A percentile compares a stretch with the other conserved stretches of the same genome.
Evolutionary conservation across 352 stramenopile genomes (phyloP).

Genomic region (Pythium apleroticum): DNA sequence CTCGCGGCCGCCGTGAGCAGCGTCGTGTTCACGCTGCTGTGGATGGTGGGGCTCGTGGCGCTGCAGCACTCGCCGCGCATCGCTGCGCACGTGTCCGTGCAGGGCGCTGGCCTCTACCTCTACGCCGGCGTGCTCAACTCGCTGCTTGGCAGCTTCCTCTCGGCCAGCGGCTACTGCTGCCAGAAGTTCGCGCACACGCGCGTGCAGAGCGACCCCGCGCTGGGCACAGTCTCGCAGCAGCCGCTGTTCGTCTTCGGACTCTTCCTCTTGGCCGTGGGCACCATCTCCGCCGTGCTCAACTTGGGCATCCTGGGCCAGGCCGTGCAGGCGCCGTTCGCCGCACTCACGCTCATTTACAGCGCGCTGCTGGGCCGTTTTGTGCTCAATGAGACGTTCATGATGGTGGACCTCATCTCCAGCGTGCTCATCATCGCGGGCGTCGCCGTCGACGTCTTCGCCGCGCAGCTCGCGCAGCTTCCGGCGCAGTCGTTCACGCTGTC

Average conservation of each 20-base stretch:
- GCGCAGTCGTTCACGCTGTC: conserved; percentile 57
- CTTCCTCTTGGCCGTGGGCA: conserved; percentile 61
- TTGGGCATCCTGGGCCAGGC: conserved; percentile 73
- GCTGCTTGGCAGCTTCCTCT: conserved; percentile 72
- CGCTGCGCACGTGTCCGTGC: conserved; percentile 22
- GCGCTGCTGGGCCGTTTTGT: conserved; percentile 67
- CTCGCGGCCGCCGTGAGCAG: conserved; percentile 35
- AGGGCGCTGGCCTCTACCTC: conserved; percentile 36
- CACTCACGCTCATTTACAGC: conserved; percentile 80
- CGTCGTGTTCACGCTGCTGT: conserved; percentile 44
- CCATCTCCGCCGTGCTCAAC: conserved; percentile 70
- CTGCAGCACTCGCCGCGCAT: conserved; percentile 36
- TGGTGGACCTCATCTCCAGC: conserved; percentile 56
- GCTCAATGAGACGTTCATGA: conserved; percentile 48
- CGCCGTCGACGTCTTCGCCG: conserved; percentile 58
- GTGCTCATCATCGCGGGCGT: conserved; percentile 66
- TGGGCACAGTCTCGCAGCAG: conserved; percentile 65
- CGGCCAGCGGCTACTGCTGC: conserved; percentile 78
- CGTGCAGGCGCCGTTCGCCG: conserved; percentile 76
- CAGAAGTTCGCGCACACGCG: conserved; percentile 72
- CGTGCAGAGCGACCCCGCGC: conserved; percentile 44
- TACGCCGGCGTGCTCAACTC: conserved; percentile 77
- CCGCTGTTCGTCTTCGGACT: conserved; percentile 53
- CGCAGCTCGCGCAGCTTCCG: conserved; percentile 43
- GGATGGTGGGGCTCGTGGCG: conserved; percentile 50